Evolutionary conservation across 495 filamentous ascomycete species (phyloP), one percentile per base, ranked within the genome.

Genomic region (Aspergillus steynii): DNA sequence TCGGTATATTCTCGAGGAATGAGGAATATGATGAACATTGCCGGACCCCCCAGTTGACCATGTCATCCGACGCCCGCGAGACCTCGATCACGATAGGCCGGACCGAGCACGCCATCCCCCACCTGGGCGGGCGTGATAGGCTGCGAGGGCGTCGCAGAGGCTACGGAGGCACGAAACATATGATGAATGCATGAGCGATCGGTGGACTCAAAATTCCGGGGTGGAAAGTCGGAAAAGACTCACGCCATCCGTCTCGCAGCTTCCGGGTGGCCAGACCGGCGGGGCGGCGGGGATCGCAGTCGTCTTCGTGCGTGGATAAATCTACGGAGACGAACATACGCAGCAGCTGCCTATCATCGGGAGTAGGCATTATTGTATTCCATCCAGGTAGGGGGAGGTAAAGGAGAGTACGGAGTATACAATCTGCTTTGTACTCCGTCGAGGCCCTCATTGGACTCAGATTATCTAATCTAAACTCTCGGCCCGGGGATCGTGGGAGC

Each of bases 281-380:
- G 50, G 60, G 60, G 45, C 34, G 15, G 37, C 53, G 53, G 59
- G 14, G 46, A 53, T 52, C 53, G 60, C 60, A 54, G 60, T 48
- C 50, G 55, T 32, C 29, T 56, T 31, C 29, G 29, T 20, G 20
- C 20, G 28, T 8, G 29, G 8, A 34, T 55, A 20, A 26, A 20
- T 20, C 20, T 20, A 20, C 20, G 20, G 20, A 20, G 20, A 20
- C 20, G 20, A 20, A 20, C 20, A 20, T 20, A 20, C 20, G 20
- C 20, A 20, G 20, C 20, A 20, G 20, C 20, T 20, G 20, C 20
- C 20, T 20, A 20, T 20, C 20, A 20, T 20, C 20, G 20, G 20
- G 20, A 20, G 20, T 20, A 20, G 20, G 20, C 20, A 20, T 20
- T 20, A 20, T 20, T 20, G 20, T 20, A 20, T 20, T 20, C 20